Conservation (phyloP, 768 basidiomycete genomes). For the Aureoboletus auriporus region DNA sequence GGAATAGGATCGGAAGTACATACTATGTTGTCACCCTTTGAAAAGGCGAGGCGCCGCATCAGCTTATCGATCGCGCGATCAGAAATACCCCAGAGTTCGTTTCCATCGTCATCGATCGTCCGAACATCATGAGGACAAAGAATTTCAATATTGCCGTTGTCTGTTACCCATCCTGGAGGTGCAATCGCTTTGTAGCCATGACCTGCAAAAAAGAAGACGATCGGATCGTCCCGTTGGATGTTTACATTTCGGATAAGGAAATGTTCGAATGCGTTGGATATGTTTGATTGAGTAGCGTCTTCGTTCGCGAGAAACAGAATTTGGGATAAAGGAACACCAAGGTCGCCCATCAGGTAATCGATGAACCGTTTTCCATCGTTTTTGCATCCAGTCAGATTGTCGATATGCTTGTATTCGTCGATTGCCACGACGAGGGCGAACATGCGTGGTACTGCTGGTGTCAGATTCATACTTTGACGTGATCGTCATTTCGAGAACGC, state of each 20-base stretch:
- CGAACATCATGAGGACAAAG: conserved; percentile 8
- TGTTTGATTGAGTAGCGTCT: conserved; percentile 6
- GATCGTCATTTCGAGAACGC: no score
- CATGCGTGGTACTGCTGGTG: conserved; percentile 6
- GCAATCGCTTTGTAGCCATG: conserved; percentile 9
- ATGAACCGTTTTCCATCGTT: conserved; percentile 15
- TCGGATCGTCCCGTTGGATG: conserved; percentile 12
- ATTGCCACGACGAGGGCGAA: no score
- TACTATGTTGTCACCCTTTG: conserved; percentile 19
- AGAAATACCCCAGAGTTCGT: conserved; percentile 8
- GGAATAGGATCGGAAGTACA: not conserved
- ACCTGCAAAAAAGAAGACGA: conserved; percentile 19
- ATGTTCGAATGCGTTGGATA: conserved; percentile 1
- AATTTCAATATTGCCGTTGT: conserved; percentile 9
- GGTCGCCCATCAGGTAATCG: conserved; percentile 4
- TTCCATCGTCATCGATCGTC: conserved; percentile 5
- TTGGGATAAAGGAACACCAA: conserved; percentile 11
- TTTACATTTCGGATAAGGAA: conserved; percentile 10
- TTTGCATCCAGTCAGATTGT: conserved; percentile 13
- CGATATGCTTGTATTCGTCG: conserved; percentile 4
- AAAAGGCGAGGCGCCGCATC: conserved; percentile 13
- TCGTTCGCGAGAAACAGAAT: conserved; percentile 15
- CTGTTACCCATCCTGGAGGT: conserved; percentile 18
- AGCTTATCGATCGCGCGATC: conserved; percentile 11
- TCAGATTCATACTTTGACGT: no score